A percentile compares a stretch with the other conserved stretches of the same genome.
Conservation (phyloP, 2,329 filamentous ascomycete species). For the Paecilomyces formosus region DNA sequence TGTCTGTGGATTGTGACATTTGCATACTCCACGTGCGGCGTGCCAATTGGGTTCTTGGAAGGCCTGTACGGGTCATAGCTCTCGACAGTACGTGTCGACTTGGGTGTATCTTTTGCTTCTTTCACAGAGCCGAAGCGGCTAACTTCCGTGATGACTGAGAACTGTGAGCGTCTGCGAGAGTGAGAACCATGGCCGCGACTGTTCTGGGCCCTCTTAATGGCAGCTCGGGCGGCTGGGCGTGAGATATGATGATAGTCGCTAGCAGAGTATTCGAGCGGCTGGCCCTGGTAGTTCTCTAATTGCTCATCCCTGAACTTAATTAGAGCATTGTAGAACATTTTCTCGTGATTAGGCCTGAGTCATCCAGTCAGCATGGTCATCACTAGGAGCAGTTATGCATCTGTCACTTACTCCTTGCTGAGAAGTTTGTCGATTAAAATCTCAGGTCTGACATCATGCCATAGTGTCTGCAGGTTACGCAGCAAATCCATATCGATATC, state of each 20-base stretch:
- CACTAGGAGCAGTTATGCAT: neutral
- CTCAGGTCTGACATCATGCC: slow-evolving; percentile 76
- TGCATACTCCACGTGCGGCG: slow-evolving; percentile 52
- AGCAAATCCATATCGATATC: slow-evolving; percentile 77
- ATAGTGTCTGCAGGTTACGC: slow-evolving; percentile 79
- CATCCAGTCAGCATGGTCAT: neutral
- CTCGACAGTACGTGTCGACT: slow-evolving; percentile 38
- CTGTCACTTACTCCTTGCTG: slow-evolving; percentile 50
- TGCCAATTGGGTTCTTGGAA: slow-evolving; percentile 48
- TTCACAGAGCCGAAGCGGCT: slow-evolving; percentile 43
- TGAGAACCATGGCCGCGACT: slow-evolving; percentile 12
- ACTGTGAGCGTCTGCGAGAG: slow-evolving; percentile 45
- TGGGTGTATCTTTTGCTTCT: slow-evolving; percentile 23
- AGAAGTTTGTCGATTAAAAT: slow-evolving; percentile 63
- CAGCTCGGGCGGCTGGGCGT: slow-evolving; percentile 24
- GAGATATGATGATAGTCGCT: slow-evolving; percentile 83
- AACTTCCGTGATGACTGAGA: slow-evolving; percentile 50
- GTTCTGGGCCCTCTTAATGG: slow-evolving; percentile 22
- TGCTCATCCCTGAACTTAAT: slow-evolving; percentile 75
- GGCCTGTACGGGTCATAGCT: slow-evolving; percentile 83
- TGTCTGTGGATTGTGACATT: slow-evolving; percentile 62
- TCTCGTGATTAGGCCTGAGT: slow-evolving; percentile 73
- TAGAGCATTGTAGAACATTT: slow-evolving; percentile 84
- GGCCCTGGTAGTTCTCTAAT: slow-evolving; percentile 74
- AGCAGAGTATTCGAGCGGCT: slow-evolving; percentile 70